phyloP scores from a whole-genome alignment of 768 basidiomycete species.

The Boletus vermiculosoides region DNA sequence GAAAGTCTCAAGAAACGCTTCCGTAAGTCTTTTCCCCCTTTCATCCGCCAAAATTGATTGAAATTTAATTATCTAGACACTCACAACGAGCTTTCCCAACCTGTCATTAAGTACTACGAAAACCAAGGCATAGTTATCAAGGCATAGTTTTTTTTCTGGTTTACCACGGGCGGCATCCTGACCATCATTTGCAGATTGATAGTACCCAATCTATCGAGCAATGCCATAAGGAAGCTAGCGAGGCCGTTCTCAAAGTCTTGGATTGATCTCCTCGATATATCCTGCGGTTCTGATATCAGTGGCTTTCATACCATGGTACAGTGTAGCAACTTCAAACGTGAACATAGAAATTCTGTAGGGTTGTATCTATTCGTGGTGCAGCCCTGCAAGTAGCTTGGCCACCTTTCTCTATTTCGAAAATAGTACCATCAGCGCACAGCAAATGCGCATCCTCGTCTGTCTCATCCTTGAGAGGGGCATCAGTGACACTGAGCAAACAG shows the following conservation, averaged over 20 bases:
- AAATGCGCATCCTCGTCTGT: conserved; percentile 62
- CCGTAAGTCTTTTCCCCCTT: conserved; percentile 45
- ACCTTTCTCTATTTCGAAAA: conserved; percentile 58
- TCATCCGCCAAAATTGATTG: not conserved
- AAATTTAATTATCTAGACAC: conserved; percentile 49
- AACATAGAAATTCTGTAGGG: conserved; percentile 41
- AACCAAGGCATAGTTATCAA: conserved; percentile 69
- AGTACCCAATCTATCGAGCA: conserved; percentile 65
- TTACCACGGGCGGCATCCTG: not conserved
- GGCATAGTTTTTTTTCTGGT: conserved; percentile 40
- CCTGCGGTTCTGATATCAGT: not conserved
- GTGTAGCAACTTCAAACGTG: conserved; percentile 37
- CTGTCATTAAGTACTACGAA: conserved; percentile 85
- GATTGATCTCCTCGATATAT: conserved; percentile 16
- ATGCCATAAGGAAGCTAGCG: conserved; percentile 62
- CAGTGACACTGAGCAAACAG: conserved; percentile 1
- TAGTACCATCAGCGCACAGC: conserved; percentile 77
- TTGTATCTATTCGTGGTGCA: conserved; percentile 33
- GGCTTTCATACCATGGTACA: not conserved
- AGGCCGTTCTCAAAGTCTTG: conserved; percentile 52
- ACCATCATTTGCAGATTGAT: conserved; percentile 51
- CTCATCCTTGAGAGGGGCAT: conserved; percentile 45
- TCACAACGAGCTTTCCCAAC: conserved; percentile 86
- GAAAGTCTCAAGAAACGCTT: conserved; percentile 98
- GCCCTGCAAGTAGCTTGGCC: conserved; percentile 57